Evolutionary conservation across 495 filamentous ascomycete genomes (phyloP), one percentile per base, ranked within the genome.

Genomic region (Daldinia caldariorum): DNA sequence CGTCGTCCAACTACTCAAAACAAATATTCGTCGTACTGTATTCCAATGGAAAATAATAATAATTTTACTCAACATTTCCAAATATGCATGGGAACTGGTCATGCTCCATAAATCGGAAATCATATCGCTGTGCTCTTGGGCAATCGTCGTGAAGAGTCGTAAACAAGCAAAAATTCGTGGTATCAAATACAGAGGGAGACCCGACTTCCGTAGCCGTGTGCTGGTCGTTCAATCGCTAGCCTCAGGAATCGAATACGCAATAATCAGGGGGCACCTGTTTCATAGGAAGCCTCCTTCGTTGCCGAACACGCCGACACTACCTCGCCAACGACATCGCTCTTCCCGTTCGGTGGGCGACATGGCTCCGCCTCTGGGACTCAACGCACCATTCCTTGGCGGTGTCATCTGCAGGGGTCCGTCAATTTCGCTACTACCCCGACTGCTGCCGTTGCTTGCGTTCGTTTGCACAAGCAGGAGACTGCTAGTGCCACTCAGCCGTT

Each of bases 381-480:
- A 58, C 29, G 70, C 64, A 3, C 18, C 43, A 9, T 61, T 67
- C 47, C 75, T 67, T n/a, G 70, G 73, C 18, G 75, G 75, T 4
- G 75, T 75, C 58, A 70, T 47, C 18, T 69, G 66, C 26, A 55
- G 66, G 18, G 63, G 16, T 6, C 72, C 70, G n/a, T 84, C 81
- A 31, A 69, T 56, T 26, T 80, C 81, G 53, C 79, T 79, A 65
- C 82, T 84, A 7, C 79, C 82, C 13, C 83, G 81, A 58, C 81
- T 83, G 66, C 84, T 86, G 20, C 61, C 77, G 31, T 75, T 72
- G 66, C 81, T 81, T 10, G 70, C 71, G 66, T 86, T 87, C 53
- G 83, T 83, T 69, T 87, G 85, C 6, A 86, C 82, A 4, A 87
- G 77, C 6, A 88, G 76, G 50, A 88, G 53, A 66, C 80, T 85